Percentiles rank a stretch among this genome's conserved stretches.
phyloP scores from a whole-genome alignment of 1,284 basidiomycete genomes.

The Apiotrichum sp. region DNA sequence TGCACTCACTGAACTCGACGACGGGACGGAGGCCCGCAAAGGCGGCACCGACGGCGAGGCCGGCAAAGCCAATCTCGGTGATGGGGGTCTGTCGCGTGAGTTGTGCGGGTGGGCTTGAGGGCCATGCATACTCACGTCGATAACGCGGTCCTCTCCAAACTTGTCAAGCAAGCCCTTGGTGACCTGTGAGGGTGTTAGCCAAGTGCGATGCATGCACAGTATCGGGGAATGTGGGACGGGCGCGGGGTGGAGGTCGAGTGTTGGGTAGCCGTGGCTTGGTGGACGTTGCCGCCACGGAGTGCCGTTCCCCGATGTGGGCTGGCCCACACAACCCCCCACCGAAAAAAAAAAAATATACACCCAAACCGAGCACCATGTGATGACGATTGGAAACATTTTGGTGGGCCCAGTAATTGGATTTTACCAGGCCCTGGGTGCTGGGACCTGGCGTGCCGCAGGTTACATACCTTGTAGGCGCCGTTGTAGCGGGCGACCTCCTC shows the following conservation, averaged over 20 bases:
- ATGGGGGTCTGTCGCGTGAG: constrained; percentile 62
- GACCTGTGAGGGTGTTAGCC: constrained; percentile 54
- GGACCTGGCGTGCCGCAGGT: not conserved
- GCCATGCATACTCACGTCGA: constrained; percentile 56
- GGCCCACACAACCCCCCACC: too few species aligned
- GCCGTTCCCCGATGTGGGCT: too few species aligned
- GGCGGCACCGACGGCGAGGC: constrained; percentile 90
- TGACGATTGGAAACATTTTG: not conserved
- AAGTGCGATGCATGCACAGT: too few species aligned
- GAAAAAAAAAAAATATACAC: not conserved
- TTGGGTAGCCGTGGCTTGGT: not conserved
- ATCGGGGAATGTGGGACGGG: too few species aligned
- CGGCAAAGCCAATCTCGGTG: constrained; percentile 98
- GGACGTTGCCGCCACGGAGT: too few species aligned
- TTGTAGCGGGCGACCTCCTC: constrained; percentile 99
- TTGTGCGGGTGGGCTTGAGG: too few species aligned
- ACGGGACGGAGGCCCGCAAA: constrained; percentile 90
- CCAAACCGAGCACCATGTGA: not conserved
- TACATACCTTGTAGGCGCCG: constrained; percentile 89
- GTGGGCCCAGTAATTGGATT: too few species aligned
- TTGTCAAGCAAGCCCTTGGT: constrained; percentile 98
- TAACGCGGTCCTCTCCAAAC: constrained; percentile 97
- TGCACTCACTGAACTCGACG: constrained; percentile 80
- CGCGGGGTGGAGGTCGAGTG: not conserved
- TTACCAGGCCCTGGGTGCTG: too few species aligned